Base-by-base conservation (phyloP, 2,329 filamentous ascomycete species). In the Phialemonium atrogriseum region DNA sequence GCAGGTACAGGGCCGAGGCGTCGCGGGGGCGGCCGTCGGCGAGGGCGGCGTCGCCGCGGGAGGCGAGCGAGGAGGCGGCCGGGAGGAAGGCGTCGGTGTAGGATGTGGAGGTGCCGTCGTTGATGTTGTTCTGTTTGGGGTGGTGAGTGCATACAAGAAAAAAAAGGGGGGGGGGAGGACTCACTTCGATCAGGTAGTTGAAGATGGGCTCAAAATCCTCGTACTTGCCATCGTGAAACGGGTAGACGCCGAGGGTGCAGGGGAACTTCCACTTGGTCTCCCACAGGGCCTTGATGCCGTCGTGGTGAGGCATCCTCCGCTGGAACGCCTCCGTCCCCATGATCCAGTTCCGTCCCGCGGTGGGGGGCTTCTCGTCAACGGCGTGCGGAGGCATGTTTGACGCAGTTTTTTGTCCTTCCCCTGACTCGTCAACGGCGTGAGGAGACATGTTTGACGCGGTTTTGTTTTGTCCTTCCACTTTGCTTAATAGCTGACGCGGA, bases 261-360 rank as follows among this genome's bases (percentile, higher is more conserved):
- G 77, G 77, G 43, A 69, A 62, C 55, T 77, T 77, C 81, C 81
- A 87, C 55, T 84, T 84, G 6, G 76, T 82, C 57, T 84, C 77
- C 81, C 83, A 87, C 17, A 83, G 58, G 8, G 68, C 67, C 47
- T 70, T 61, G 42, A 80, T 76, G 15, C 69, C 70, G 20, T 65
- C 60, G 42, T 78, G 71, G 47, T 80, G 76, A 13, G 73, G 64
- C 63, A 67, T 66, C 38, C 49, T 51, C 10, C 37, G 45, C 46
- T 62, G 55, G 46, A 62, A 68, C 24, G 56, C 57, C 40, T 57
- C 50, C 13, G 41, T 38, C 33, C 62, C 64, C 62, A 67, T 65
- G 27, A 55, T 49, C 63, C 62, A 67, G 10, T 54, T 45, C 35
- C 30, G 30, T 22, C 18, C 30, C n/a, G n/a, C n/a, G n/a, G n/a